Percentiles rank a stretch among this genome's conserved stretches.
Evolutionary conservation across 441 rosid species (phyloP).

Genomic region (Gossypium lobatum): DNA sequence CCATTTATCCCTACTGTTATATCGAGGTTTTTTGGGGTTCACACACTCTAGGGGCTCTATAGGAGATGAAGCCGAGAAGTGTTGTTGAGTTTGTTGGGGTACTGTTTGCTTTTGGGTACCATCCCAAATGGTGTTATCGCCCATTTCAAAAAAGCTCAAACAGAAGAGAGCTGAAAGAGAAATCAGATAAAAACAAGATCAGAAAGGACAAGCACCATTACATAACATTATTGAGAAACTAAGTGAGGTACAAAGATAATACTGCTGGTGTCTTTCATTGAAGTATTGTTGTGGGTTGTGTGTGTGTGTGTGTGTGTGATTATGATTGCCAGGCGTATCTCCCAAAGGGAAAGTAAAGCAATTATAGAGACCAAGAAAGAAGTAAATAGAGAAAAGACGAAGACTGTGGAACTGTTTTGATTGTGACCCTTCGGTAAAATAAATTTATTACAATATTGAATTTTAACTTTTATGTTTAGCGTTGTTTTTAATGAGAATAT

Average conservation of each 20-base stretch:
- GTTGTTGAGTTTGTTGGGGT: slow-evolving; percentile 11
- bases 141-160: slow-evolving; percentile 38
- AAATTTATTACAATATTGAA: too few species aligned
- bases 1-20: slow-evolving; percentile 56
- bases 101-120: slow-evolving; percentile 36
- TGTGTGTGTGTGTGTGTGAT: neutral
- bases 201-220: neutral
- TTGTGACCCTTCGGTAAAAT: neutral
- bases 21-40: slow-evolving; percentile 68
- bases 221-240: neutral
- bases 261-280: neutral
- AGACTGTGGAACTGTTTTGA: neutral
- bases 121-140: slow-evolving; percentile 60
- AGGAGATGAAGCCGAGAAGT: slow-evolving; percentile 35
- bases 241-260: neutral
- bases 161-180: slow-evolving; percentile 6
- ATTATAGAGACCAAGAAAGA: neutral
- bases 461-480: too few species aligned
- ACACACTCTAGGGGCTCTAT: slow-evolving; percentile 42
- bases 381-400: neutral
- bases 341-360: neutral
- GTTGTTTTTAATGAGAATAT: too few species aligned
- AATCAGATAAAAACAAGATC: neutral
- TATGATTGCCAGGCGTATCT: neutral
- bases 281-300: neutral